Percentiles rank a stretch among this genome's conserved stretches.
Conservation (phyloP, 148 eudicot species). For the Chenopodium berlandieri region DNA sequence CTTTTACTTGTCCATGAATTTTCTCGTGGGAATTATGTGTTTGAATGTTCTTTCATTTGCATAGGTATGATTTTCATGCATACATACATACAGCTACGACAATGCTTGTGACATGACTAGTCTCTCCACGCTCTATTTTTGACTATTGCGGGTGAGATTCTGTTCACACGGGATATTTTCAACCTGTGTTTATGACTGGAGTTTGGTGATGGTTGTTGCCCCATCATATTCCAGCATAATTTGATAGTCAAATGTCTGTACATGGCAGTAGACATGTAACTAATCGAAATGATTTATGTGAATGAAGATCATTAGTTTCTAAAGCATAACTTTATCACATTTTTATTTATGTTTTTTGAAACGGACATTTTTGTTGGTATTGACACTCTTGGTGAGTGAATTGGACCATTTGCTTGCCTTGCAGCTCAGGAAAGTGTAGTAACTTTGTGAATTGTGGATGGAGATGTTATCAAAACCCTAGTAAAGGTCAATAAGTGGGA, state of each 20-base stretch:
- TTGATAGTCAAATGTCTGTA: background rate
- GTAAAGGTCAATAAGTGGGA: constrained; percentile 32
- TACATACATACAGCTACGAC: background rate
- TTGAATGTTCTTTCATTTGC: background rate
- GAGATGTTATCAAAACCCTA: constrained; percentile 10
- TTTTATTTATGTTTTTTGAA: background rate
- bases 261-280: constrained; percentile 11
- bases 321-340: constrained; percentile 8
- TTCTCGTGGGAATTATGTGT: background rate
- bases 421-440: constrained; percentile 1
- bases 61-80: background rate
- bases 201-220: constrained; percentile 3
- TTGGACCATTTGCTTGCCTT: constrained; percentile 21
- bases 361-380: constrained; percentile 2
- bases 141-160: background rate
- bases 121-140: background rate
- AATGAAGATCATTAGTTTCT: constrained; percentile 1
- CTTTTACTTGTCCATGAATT: background rate
- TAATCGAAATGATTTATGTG: constrained; percentile 9
- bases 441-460: background rate
- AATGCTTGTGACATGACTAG: background rate
- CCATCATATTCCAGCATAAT: background rate
- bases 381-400: background rate
- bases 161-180: background rate
- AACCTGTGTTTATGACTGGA: background rate